phyloP scores from a whole-genome alignment of 2,329 filamentous ascomycete genomes.

The Nemania sp. region DNA sequence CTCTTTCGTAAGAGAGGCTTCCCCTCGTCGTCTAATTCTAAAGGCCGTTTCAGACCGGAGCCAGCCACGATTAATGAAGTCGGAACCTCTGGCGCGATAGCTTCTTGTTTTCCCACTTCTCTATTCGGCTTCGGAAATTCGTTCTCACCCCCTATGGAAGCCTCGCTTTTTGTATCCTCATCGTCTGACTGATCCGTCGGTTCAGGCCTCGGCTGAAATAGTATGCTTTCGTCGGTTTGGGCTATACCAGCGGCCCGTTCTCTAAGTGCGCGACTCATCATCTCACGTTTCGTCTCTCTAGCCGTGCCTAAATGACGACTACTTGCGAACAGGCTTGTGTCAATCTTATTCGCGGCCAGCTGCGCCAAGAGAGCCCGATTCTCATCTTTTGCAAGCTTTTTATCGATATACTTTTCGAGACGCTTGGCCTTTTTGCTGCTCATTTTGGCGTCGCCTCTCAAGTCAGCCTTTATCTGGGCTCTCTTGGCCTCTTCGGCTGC shows the following conservation, averaged over 20 bases:
- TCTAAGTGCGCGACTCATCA: conserved; percentile 70
- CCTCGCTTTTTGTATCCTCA: conserved; percentile 48
- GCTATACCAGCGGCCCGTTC: conserved; percentile 74
- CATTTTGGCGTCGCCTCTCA: conserved; percentile 66
- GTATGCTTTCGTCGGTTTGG: conserved; percentile 64
- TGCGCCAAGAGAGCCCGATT: conserved; percentile 86
- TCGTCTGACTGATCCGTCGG: conserved; percentile 50
- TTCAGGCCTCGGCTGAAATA: conserved; percentile 62
- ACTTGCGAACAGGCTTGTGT: conserved; percentile 84
- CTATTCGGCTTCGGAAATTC: conserved; percentile 17
- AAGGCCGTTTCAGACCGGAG: conserved; percentile 85
- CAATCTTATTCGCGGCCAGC: conserved; percentile 80
- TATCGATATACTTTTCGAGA: conserved; percentile 80
- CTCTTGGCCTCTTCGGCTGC: conserved; percentile 64
- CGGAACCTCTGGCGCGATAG: neutral
- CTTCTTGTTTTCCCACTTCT: conserved; percentile 13
- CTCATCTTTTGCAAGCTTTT: conserved; percentile 94
- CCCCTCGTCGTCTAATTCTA: conserved; percentile 83
- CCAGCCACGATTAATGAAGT: conserved; percentile 61
- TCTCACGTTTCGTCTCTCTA: conserved; percentile 77
- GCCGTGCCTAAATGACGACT: conserved; percentile 80
- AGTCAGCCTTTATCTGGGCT: conserved; percentile 65
- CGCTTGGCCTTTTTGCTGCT: conserved; percentile 75
- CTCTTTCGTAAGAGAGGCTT: conserved; percentile 85
- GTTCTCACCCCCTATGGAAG: conserved; percentile 35